Conservation (phyloP, 208 protist genomes). For the Trypanosoma conorhini region DNA sequence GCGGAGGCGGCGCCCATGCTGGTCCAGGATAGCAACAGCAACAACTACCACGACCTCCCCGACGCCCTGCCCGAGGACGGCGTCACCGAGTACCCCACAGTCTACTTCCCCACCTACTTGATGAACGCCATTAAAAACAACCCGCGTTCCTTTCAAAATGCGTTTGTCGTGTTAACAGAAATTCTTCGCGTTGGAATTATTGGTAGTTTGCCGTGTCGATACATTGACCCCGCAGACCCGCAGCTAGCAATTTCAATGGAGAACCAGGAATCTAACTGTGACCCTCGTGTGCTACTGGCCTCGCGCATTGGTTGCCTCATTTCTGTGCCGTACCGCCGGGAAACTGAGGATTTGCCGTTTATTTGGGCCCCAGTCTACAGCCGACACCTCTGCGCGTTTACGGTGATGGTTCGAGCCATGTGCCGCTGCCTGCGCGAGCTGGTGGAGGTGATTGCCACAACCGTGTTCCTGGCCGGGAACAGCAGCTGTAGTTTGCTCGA, state of each 20-base stretch:
- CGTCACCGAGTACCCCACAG: constrained; percentile 18
- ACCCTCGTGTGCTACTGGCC: constrained; percentile 54
- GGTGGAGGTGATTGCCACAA: constrained; percentile 75
- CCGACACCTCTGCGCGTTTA: constrained; percentile 82
- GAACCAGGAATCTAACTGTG: constrained; percentile 21
- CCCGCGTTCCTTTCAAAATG: constrained; percentile 61
- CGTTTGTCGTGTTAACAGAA: constrained; percentile 75
- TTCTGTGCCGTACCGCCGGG: constrained; percentile 58
- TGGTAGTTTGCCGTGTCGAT: constrained; percentile 50
- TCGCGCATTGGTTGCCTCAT: constrained; percentile 79
- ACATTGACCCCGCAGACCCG: constrained; percentile 30
- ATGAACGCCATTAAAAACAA: constrained; percentile 38
- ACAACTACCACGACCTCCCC: not conserved
- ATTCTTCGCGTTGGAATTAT: constrained; percentile 66
- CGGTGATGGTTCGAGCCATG: constrained; percentile 75
- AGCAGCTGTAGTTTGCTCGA: constrained; percentile 63
- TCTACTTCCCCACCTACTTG: constrained; percentile 55
- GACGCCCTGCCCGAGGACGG: constrained; percentile 7
- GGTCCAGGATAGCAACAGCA: not conserved
- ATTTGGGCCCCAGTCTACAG: constrained; percentile 88
- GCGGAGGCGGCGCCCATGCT: too few species aligned
- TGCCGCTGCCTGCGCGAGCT: constrained; percentile 79
- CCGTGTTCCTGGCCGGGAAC: constrained; percentile 62
- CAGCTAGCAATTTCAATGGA: constrained; percentile 21
- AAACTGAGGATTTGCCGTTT: constrained; percentile 36